Conservation (phyloP, 257 asterid species). For the Rubia yunnanensis region DNA sequence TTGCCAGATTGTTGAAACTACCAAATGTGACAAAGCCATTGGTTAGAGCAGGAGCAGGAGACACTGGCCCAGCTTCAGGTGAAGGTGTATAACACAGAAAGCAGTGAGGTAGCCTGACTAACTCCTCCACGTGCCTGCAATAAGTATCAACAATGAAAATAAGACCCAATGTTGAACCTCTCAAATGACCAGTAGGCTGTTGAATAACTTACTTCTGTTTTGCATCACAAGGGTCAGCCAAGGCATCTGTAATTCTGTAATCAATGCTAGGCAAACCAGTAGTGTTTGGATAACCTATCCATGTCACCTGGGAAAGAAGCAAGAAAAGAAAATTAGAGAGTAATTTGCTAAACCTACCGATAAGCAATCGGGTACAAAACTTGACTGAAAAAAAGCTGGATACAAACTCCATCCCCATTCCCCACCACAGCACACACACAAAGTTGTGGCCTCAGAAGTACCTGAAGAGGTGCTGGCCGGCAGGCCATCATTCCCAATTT, state of each 20-base stretch:
- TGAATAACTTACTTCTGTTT: conserved; percentile 49
- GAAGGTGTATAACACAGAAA: conserved; percentile 97
- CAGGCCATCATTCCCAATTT: conserved; percentile 99
- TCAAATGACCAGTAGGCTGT: conserved; percentile 2
- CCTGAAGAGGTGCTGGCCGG: conserved; percentile 99
- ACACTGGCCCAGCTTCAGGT: conserved; percentile 92
- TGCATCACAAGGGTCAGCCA: conserved; percentile 79
- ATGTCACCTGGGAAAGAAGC: conserved; percentile 63
- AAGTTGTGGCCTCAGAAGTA: conserved; percentile 18
- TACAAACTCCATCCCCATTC: neutral
- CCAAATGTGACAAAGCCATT: conserved; percentile 97
- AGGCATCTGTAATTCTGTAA: conserved; percentile 86
- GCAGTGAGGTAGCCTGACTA: conserved; percentile 75
- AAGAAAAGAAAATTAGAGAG: neutral
- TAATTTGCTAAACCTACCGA: neutral
- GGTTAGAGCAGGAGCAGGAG: conserved; percentile 75
- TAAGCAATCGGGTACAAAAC: neutral
- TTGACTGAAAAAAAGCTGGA: neutral
- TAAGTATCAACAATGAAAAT: conserved; percentile 15
- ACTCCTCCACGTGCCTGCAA: conserved; percentile 93
- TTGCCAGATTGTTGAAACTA: conserved; percentile 97
- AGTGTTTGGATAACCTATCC: conserved; percentile 99
- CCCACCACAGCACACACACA: neutral
- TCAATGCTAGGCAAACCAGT: conserved; percentile 96
- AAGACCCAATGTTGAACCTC: neutral